phyloP scores from a whole-genome alignment of 1,284 basidiomycete species.

The Cryptococcus maquisensis region DNA sequence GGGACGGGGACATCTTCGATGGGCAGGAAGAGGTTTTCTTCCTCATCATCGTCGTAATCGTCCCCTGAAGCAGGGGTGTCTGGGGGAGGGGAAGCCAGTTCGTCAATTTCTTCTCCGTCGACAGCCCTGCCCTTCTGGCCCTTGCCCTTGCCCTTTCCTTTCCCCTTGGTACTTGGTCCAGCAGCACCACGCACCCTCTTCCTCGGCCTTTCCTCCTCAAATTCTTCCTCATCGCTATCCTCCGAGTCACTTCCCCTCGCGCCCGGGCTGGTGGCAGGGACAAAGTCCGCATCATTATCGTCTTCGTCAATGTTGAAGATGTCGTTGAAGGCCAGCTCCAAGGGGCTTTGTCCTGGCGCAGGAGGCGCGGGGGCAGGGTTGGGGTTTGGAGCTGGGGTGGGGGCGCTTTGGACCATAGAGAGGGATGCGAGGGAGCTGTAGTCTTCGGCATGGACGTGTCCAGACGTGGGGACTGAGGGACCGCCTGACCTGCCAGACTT shows the following conservation, averaged over 20 bases:
- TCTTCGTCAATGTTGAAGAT: slow-evolving; percentile 28
- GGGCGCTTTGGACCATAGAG: neutral
- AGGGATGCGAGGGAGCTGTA: no score
- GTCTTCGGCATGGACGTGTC: neutral
- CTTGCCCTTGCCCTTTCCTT: neutral
- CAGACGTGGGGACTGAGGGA: neutral
- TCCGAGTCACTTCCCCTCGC: slow-evolving; percentile 10
- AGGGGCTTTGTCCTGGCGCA: slow-evolving; percentile 6
- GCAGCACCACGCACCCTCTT: no score
- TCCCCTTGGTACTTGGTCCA: no score
- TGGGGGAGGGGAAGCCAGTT: neutral
- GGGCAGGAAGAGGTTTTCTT: slow-evolving; percentile 17
- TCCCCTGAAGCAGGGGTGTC: neutral
- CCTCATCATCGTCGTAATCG: slow-evolving; percentile 15
- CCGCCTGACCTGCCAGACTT: neutral
- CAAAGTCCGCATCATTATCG: slow-evolving; percentile 34
- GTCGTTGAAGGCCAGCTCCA: slow-evolving; percentile 19
- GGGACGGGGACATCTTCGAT: slow-evolving; percentile 16
- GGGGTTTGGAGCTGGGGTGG: neutral
- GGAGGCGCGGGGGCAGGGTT: neutral
- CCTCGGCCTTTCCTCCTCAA: neutral
- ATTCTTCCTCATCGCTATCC: slow-evolving; percentile 19
- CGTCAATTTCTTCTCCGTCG: neutral
- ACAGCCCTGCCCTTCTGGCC: neutral
- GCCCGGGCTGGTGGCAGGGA: slow-evolving; percentile 29